Evolutionary conservation across 2,329 filamentous ascomycete species (phyloP).

Genomic region (Triangularia verruculosa): DNA sequence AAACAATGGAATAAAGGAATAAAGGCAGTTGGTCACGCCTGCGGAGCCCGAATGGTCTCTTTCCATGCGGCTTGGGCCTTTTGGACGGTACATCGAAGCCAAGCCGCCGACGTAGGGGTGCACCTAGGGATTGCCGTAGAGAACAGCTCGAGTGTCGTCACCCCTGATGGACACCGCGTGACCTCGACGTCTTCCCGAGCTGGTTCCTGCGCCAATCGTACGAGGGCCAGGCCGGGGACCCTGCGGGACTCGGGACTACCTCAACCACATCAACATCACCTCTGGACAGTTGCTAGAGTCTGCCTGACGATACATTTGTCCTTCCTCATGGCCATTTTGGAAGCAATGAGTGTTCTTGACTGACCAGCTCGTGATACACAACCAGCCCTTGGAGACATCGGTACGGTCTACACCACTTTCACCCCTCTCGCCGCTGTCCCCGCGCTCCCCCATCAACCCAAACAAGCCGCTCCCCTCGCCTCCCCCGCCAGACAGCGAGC

Average conservation of each 20-base stretch:
- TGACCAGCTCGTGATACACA: slow-evolving; percentile 8
- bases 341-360: slow-evolving; percentile 1
- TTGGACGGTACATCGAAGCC: background rate
- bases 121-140: background rate
- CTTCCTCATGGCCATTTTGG: background rate
- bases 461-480: slow-evolving; percentile 59
- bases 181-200: slow-evolving; percentile 18
- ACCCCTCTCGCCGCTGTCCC: slow-evolving; percentile 28
- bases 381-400: background rate
- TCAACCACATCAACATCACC: background rate
- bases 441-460: slow-evolving; percentile 43
- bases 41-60: background rate
- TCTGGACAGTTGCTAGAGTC: slow-evolving; percentile 6
- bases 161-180: slow-evolving; percentile 22
- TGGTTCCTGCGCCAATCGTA: slow-evolving; percentile 27
- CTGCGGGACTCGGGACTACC: slow-evolving; percentile 4
- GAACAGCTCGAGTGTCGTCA: slow-evolving; percentile 18
- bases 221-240: slow-evolving; percentile 12
- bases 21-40: background rate
- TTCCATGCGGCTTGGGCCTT: background rate
- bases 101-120: slow-evolving; percentile 6
- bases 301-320: background rate
- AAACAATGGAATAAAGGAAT: background rate
- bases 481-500: slow-evolving; percentile 43
- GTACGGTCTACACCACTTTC: slow-evolving; percentile 11